These are phyloP conservation scores for Hemisphaericaspora xylofermentans DNA, from an alignment of 1,139 yeast species.

Conservation along the genomic window DNA sequence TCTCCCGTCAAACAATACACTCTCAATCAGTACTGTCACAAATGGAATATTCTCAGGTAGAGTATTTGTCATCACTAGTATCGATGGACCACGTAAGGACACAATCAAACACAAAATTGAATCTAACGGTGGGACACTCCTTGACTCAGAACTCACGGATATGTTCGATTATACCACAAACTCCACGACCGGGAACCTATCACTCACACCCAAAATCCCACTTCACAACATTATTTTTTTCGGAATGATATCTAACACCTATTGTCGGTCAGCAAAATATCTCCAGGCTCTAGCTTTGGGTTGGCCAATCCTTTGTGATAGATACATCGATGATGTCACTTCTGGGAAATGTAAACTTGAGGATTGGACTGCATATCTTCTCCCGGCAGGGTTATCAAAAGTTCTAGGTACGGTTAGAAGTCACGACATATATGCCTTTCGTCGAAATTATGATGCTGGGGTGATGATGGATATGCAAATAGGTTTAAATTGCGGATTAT, in stretches of 20 bases:
- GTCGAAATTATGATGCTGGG: constrained; percentile 25
- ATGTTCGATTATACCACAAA: constrained; percentile 21
- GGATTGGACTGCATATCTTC: constrained; percentile 54
- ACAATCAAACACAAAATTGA: constrained; percentile 36
- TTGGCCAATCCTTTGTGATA: constrained; percentile 78
- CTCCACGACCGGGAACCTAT: constrained; percentile 13
- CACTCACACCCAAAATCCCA: constrained; percentile 14
- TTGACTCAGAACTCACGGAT: constrained; percentile 48
- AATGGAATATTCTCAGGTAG: constrained; percentile 19
- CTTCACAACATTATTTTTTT: constrained; percentile 46
- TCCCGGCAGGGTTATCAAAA: constrained; percentile 70
- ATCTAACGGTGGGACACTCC: constrained; percentile 53
- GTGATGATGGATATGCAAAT: constrained; percentile 35
- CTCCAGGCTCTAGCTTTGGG: constrained; percentile 84
- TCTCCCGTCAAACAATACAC: background rate
- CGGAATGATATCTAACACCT: constrained; percentile 60
- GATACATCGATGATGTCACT: constrained; percentile 58
- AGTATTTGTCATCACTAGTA: constrained; percentile 40
- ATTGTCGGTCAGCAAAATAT: constrained; percentile 70
- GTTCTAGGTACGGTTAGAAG: constrained; percentile 36
- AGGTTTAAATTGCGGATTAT: constrained; percentile 33
- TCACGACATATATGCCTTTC: constrained; percentile 42
- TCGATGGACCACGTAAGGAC: constrained; percentile 37
- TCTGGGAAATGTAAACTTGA: constrained; percentile 15
- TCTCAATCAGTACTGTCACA: constrained; percentile 4